Base-by-base conservation (phyloP, 495 filamentous ascomycete species). In the Echria macrotheca region DNA sequence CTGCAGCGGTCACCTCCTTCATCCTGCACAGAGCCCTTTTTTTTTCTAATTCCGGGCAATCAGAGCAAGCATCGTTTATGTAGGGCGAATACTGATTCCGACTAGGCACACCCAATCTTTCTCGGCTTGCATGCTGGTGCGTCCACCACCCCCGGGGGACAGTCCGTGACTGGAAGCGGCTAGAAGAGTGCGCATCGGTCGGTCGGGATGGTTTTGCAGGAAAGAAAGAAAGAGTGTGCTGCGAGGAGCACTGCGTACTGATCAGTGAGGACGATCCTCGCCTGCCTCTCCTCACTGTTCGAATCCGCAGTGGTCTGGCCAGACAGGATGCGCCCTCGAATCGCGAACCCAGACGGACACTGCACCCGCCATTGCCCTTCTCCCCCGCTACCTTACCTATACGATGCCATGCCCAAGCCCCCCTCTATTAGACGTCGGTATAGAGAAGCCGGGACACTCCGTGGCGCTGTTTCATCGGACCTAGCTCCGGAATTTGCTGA, bases 61-160 rank as follows among this genome's bases (percentile, higher is more conserved):
- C 45, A 47, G 42, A 59, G 31, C 51, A 33, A 47, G 14, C 31
- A n/a, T 49, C 25, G 41, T 37, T 47, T 26, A 52, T 54, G 41
- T 49, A 50, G 35, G 38, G 47, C 43, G 23, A 53, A 53, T 43
- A 55, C 57, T 56, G 51, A 50, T 55, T 38, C 60, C 57, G 54
- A 60, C 40, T 41, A 44, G 50, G 51, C 44, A 41, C 44, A 50
- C 32, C 31, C 44, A 38, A 35, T 35, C 36, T 18, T 58, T 46
- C 32, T 26, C 47, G 49, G 19, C 44, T 50, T 56, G 53, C 53
- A 59, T 56, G 35, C 44, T 50, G 55, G 56, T 53, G 49, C 41
- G 41, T 53, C 38, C 36, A 31, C 26, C 40, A 28, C 41, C 41
- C 7, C 25, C 21, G 11, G 26, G 31, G 21, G 22, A 10, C 23